These are phyloP conservation scores for Serendipita sp. DNA, from an alignment of 1,284 basidiomycete genomes.

Conservation along the genomic window DNA sequence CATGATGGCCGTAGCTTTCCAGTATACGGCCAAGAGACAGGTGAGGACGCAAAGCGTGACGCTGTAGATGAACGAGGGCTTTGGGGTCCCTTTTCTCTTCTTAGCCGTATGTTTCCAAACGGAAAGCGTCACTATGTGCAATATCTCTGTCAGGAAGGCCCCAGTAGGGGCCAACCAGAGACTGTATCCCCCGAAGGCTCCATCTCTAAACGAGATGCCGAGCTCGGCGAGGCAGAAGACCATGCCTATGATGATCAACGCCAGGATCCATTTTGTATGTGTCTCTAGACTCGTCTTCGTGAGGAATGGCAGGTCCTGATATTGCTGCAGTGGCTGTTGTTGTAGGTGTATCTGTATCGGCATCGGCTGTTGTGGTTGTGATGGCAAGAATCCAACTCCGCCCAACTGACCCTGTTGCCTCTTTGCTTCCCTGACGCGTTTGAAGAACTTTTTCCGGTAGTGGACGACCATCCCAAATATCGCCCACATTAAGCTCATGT, in stretches of 20 bases:
- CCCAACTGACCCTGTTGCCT: neutral
- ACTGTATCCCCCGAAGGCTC: neutral
- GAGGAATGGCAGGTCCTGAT: no score
- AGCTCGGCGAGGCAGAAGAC: neutral
- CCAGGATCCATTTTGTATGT: neutral
- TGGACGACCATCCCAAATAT: neutral
- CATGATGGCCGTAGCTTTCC: neutral
- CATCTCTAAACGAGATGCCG: neutral
- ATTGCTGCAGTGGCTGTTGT: no score
- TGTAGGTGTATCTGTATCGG: no score
- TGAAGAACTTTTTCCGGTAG: neutral
- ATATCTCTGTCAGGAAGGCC: neutral
- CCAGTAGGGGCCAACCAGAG: neutral
- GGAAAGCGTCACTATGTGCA: neutral
- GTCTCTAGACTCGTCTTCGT: no score
- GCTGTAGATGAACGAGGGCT: neutral
- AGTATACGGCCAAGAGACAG: neutral
- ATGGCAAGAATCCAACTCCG: neutral
- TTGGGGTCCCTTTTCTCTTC: neutral
- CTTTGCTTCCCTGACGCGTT: neutral
- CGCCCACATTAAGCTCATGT: neutral
- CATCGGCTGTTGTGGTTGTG: no score
- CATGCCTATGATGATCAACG: neutral
- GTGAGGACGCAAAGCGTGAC: neutral
- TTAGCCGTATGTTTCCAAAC: constrained; percentile 1